phyloP scores from a whole-genome alignment of 1,139 yeast species.

The Sugiyamaella xylanicola region DNA sequence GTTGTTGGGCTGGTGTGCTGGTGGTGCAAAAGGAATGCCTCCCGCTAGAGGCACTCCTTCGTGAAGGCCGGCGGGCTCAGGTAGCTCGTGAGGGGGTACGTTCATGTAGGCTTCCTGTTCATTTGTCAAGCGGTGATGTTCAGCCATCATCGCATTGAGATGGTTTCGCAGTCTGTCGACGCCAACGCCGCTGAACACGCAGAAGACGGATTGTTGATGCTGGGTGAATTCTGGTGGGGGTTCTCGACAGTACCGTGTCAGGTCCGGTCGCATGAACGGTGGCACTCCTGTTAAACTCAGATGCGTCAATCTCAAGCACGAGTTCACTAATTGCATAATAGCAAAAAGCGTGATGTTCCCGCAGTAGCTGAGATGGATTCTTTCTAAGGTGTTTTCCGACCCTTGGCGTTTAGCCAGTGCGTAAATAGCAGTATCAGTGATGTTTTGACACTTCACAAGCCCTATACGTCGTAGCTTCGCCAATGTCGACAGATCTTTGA shows the following conservation, averaged over 20 bases:
- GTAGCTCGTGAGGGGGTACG: background rate
- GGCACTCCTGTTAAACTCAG: conserved; percentile 89
- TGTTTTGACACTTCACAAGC: conserved; percentile 84
- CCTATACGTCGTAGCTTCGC: conserved; percentile 90
- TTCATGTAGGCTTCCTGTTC: background rate
- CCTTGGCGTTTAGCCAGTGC: conserved; percentile 72
- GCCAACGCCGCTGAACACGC: conserved; percentile 93
- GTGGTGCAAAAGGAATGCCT: conserved; percentile 13
- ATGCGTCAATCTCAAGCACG: conserved; percentile 87
- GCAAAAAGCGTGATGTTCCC: conserved; percentile 61
- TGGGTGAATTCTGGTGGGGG: conserved; percentile 93
- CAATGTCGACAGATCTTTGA: conserved; percentile 72
- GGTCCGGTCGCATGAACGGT: conserved; percentile 82
- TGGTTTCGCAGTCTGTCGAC: conserved; percentile 71
- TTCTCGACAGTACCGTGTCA: conserved; percentile 86
- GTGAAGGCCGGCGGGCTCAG: conserved; percentile 7
- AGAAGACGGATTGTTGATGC: conserved; percentile 81
- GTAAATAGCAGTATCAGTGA: conserved; percentile 82
- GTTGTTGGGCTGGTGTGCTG: conserved; percentile 6
- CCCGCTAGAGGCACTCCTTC: conserved; percentile 8
- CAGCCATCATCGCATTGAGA: conserved; percentile 42
- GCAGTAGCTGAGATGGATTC: conserved; percentile 93
- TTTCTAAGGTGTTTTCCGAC: conserved; percentile 74
- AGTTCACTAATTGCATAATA: conserved; percentile 59
- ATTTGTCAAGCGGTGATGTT: conserved; percentile 12